Base-by-base conservation (phyloP, 2,329 filamentous ascomycete genomes). In the Hymenoscyphus linearis region DNA sequence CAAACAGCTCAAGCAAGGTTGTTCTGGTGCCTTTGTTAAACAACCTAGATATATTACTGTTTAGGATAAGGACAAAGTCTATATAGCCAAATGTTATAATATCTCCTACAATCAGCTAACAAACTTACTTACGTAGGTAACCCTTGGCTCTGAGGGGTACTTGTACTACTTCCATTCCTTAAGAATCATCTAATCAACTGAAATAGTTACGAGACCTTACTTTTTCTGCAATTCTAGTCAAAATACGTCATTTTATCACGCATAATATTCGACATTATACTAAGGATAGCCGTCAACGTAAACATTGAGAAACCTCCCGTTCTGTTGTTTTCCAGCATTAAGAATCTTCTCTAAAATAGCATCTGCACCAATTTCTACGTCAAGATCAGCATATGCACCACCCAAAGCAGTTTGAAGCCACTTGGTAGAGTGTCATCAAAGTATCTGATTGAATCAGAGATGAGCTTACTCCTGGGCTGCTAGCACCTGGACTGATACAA, bases 391-490 rank as follows among this genome's bases (percentile, higher is more conserved):
- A 7, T 67, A 54, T 0, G 70, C 56, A 22, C 73, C 70, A 12
- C 77, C 78, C 22, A 80, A 64, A 22, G 80, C 77, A 0, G 78
- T 81, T 59, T 74, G 73, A 1, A 80, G 62, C 78, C 78, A 82
- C 65, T 67, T 59, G 12, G 25, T 27, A 34, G 26, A 59, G 25
- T 61, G 6, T 18, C 7, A 53, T 3, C 7, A 53, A 18, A 22
- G 25, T 12, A 31, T 3, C 12, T 31, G 1, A 34, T 12, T 9
- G 25, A 36, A 52, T 25, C 9, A 12, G 22, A 12, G 18, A 3
- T 4, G 35, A 7, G 64, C 76, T 57, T 74, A 80, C 78, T 1
- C 79, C 80, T 6, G 80, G 80, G 25, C 69, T 75, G 4, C 80
- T 50, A 0, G n/a, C n/a, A n/a, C n/a, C n/a, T 6, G 80, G 80